Base-by-base conservation (phyloP, 495 filamentous ascomycete species). In the Evernia prunastri region DNA sequence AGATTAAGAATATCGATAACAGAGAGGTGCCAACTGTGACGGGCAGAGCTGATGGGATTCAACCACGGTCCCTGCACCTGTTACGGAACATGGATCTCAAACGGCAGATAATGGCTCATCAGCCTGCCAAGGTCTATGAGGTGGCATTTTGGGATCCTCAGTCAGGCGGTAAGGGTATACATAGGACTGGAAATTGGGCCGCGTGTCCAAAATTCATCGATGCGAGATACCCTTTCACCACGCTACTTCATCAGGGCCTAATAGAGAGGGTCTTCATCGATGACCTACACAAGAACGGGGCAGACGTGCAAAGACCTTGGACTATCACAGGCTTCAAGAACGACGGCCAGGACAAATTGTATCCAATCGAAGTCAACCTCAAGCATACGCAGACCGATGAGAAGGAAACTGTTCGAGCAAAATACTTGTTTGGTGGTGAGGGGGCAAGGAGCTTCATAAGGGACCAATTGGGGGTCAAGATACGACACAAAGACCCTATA, bases 1-100 rank as follows among this genome's bases (percentile, higher is more conserved):
- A 82, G 67, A 85, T 87, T 67, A 87, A 85, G 75, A 80, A 86
- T 68, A 83, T 87, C 67, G 85, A 88, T 72, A 87, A 87, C 70
- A 80, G 85, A 27, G 78, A 83, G 0, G 80, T 83, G 57, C 84
- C 83, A 25, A 87, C 86, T 29, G 73, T 80, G 23, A 87, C 85
- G 62, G 85, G 85, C 75, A 76, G 90, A 76, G 82, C 90, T 79
- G 81, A 96, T 84, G 91, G 88, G 74, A 86, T 87, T 63, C 85
- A 87, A 73, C 76, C 86, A 77, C 79, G 91, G 74, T 81, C 89
- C 56, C 75, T 91, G 77, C 81, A 90, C 71, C 74, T 90, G 68
- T 68, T 83, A 65, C 85, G 74, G 74, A 92, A 84, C 82, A 77
- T 87, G 76, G 85, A 82, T 39, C 72, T 87, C 59, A 86, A 87